Conservation (phyloP, 192 early-diverging fungal genomes). For the Umbelopsis sp. region DNA sequence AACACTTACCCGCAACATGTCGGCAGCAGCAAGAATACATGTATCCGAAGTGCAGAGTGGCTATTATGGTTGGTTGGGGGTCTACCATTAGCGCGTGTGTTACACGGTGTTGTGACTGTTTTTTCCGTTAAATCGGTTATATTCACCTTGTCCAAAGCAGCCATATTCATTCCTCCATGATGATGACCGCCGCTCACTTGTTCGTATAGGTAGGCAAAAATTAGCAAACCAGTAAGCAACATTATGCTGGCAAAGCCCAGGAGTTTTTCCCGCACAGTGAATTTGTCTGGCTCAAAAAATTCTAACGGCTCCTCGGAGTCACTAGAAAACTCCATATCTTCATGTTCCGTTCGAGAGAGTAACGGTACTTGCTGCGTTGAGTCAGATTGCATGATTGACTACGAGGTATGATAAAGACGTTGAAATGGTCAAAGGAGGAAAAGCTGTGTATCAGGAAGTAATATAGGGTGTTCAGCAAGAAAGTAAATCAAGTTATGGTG, state of each 20-base stretch:
- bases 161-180: constrained; percentile 6
- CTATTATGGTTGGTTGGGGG: background rate
- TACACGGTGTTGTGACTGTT: background rate
- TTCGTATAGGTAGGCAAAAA: constrained; percentile 5
- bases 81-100: background rate
- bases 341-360: background rate
- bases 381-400: background rate
- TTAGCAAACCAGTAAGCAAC: background rate
- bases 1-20: background rate
- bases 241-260: background rate
- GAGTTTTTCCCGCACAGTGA: background rate
- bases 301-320: background rate
- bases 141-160: background rate
- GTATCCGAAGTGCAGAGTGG: background rate
- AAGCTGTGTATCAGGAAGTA: background rate
- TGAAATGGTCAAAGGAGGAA: background rate
- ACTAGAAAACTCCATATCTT: background rate
- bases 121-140: background rate
- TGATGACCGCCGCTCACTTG: background rate
- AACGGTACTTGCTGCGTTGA: background rate
- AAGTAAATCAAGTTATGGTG: background rate
- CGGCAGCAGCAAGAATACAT: background rate
- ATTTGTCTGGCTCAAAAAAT: background rate
- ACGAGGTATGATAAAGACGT: background rate
- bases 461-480: no score